Base-by-base conservation (phyloP, 225 moss, liverwort and hornwort species). In the Pseudoscleropodium purum region DNA sequence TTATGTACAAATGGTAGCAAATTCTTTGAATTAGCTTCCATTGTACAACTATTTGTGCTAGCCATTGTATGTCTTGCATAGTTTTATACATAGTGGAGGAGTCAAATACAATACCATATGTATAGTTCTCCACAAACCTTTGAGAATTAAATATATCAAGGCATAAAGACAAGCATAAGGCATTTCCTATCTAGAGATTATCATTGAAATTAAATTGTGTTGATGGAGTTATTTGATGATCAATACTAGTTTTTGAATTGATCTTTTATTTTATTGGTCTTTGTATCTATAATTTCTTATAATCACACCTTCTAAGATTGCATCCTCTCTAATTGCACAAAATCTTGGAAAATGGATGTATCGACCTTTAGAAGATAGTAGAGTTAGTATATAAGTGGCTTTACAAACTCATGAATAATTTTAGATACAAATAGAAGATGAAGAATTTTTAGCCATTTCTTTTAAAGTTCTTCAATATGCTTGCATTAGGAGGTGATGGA, bases 351-450 rank as follows among this genome's bases (percentile, higher is more conserved):
- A 43, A 26, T 41, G 15, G 16, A 73, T 43, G 27, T 43, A 43
- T 41, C 27, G 26, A 41, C 27, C 26, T 1, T 41, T 41, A 25
- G 5, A 72, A 15, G 26, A 41, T 0, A 41, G 1, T 41, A 29
- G 4, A 16, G 0, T 73, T 0, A 73, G n/a, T n/a, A n/a, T n/a
- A 0, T 0, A 30, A 10, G 4, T 45, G 3, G 11, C 10, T 59
- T 59, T 59, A 59, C 10, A 9, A 23, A 10, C 30, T 75, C 47
- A 47, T 31, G 6, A 18, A 75, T 45, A 30, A 30, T 11, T 75
- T 31, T 31, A 75, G 11, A 75, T 33, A 33, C 11, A 75, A 49
- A 75, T 0, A 31, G 0, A 75, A 1, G 49, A 49, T 33, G 49
- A 47, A 49, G 11, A 19, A 7, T 49, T 19, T 45, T 30, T 2